phyloP scores from a whole-genome alignment of 441 rosid species.

The Isatis lusitanica region DNA sequence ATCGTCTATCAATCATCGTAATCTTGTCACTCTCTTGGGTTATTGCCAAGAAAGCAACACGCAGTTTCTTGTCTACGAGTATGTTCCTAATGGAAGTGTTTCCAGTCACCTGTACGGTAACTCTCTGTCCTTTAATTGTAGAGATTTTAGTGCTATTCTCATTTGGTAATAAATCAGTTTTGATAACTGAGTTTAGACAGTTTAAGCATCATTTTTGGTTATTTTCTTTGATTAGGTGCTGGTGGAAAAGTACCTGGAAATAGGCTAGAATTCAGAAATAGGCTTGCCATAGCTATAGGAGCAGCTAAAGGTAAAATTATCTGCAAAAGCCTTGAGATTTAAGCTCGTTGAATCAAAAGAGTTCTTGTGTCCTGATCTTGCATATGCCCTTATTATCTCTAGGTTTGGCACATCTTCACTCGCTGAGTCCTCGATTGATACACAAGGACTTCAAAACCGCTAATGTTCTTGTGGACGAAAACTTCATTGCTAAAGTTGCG shows the following conservation, averaged over 20 bases:
- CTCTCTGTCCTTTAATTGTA: slow-evolving; percentile 55
- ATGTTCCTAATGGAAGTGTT: slow-evolving; percentile 81
- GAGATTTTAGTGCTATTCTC: slow-evolving; percentile 8
- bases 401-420: slow-evolving; percentile 78
- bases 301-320: slow-evolving; percentile 81
- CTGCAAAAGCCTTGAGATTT: slow-evolving; percentile 58
- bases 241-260: slow-evolving; percentile 55
- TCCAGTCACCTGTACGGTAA: slow-evolving; percentile 83
- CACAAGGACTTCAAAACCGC: slow-evolving; percentile 77
- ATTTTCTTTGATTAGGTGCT: slow-evolving; percentile 37
- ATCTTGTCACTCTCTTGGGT: slow-evolving; percentile 69
- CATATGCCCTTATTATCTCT: slow-evolving; percentile 28
- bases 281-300: slow-evolving; percentile 67
- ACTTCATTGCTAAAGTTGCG: slow-evolving; percentile 71
- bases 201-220: slow-evolving; percentile 7
- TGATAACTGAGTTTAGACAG: background rate
- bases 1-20: slow-evolving; percentile 64
- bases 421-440: slow-evolving; percentile 62
- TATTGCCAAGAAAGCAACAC: slow-evolving; percentile 70
- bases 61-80: slow-evolving; percentile 68
- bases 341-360: background rate
- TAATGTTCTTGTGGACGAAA: slow-evolving; percentile 73
- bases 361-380: slow-evolving; percentile 32
- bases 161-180: slow-evolving; percentile 26
- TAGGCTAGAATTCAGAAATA: slow-evolving; percentile 72